A percentile compares a stretch with the other conserved stretches of the same genome.
Conservation (phyloP, 1,139 yeast species). For the Pichia sp. region DNA sequence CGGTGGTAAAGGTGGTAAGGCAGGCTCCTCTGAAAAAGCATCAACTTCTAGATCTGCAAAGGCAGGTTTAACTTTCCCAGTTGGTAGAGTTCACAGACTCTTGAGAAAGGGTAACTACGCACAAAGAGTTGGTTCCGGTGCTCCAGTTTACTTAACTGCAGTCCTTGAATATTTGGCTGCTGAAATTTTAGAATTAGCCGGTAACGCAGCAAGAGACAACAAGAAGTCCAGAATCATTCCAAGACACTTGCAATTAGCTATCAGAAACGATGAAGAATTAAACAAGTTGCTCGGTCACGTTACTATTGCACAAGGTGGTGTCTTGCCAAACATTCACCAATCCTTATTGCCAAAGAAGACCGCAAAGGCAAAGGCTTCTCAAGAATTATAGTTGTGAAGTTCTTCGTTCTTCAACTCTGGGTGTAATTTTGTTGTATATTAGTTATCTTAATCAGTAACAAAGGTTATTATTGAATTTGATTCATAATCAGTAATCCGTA, state of each 20-base stretch:
- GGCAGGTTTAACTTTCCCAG: slow-evolving; percentile 99
- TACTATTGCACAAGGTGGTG: slow-evolving; percentile 99
- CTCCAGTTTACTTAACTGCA: slow-evolving; percentile 95
- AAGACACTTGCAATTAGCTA: slow-evolving; percentile 96
- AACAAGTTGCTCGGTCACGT: slow-evolving; percentile 96
- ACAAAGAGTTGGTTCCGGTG: slow-evolving; percentile 99
- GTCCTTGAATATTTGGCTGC: slow-evolving; percentile 97
- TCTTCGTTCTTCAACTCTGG: slow-evolving; percentile 1
- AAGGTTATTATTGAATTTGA: no score
- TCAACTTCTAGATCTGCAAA: slow-evolving; percentile 97
- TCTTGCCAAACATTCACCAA: slow-evolving; percentile 95
- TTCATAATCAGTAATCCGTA: no score
- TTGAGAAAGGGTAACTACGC: slow-evolving; percentile 98
- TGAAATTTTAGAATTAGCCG: slow-evolving; percentile 97
- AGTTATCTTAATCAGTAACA: slow-evolving; percentile 4
- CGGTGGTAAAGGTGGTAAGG: slow-evolving; percentile 98
- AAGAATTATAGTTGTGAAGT: slow-evolving; percentile 56
- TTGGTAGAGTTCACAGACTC: slow-evolving; percentile 98
- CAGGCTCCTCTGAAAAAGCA: slow-evolving; percentile 87
- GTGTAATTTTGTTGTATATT: slow-evolving; percentile 11
- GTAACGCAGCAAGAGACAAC: slow-evolving; percentile 97
- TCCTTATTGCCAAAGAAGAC: slow-evolving; percentile 94
- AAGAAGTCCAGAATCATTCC: slow-evolving; percentile 99
- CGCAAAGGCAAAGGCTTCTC: slow-evolving; percentile 75
- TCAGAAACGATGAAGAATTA: slow-evolving; percentile 98